phyloP scores from a whole-genome alignment of 2,329 filamentous ascomycete genomes.

The Fusarium mundagurra region DNA sequence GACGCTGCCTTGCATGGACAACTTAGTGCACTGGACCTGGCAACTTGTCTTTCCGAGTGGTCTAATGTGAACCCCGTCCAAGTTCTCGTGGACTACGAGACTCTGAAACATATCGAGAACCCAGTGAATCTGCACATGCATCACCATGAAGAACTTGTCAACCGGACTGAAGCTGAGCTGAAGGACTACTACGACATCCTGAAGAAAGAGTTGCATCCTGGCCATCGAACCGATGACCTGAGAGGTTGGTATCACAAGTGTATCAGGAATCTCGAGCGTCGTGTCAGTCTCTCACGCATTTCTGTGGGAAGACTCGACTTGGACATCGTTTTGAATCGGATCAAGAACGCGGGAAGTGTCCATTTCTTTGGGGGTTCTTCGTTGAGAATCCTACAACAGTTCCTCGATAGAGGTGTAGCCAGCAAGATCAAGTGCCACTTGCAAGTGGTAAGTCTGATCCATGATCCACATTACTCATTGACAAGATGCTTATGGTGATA shows the following conservation, averaged over 20 bases:
- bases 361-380: slow-evolving; percentile 38
- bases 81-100: slow-evolving; percentile 51
- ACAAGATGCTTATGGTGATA: neutral
- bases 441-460: slow-evolving; percentile 26
- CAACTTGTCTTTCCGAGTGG: slow-evolving; percentile 31
- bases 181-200: slow-evolving; percentile 23
- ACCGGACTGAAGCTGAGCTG: slow-evolving; percentile 30
- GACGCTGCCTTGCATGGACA: slow-evolving; percentile 31
- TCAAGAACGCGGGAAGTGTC: slow-evolving; percentile 27
- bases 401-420: slow-evolving; percentile 31
- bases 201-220: neutral
- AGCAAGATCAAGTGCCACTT: slow-evolving; percentile 33
- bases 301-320: slow-evolving; percentile 8
- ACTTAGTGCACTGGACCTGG: slow-evolving; percentile 37
- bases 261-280: slow-evolving; percentile 1
- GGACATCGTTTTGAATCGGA: slow-evolving; percentile 20
- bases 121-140: slow-evolving; percentile 61
- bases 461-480: neutral
- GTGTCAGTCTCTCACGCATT: neutral
- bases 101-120: slow-evolving; percentile 51
- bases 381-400: slow-evolving; percentile 29
- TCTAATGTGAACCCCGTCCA: slow-evolving; percentile 35
- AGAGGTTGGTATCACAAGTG: slow-evolving; percentile 33
- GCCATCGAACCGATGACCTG: slow-evolving; percentile 11
- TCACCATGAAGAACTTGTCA: slow-evolving; percentile 39